These are phyloP conservation scores for Phaseolus lunatus DNA, from an alignment of 306 rosid species.

Conservation along the genomic window DNA sequence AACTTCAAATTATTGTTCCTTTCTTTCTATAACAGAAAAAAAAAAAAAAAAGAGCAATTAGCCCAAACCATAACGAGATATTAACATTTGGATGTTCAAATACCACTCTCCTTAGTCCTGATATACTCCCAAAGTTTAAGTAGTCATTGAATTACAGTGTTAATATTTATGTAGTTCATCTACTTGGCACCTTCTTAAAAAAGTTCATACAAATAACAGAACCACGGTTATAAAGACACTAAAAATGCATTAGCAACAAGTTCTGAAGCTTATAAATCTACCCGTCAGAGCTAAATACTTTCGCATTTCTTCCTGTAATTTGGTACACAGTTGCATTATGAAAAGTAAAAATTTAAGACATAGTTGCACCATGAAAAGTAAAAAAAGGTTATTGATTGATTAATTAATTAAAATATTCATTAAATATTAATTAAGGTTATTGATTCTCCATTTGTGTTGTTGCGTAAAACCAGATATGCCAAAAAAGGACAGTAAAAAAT, in stretches of 20 bases:
- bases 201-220: not conserved
- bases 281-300: too few species aligned
- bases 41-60: constrained; percentile 19
- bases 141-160: constrained; percentile 14
- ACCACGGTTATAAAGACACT: constrained; percentile 3
- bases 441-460: not conserved
- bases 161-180: constrained; percentile 1
- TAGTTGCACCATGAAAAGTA: too few species aligned
- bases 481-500: not conserved
- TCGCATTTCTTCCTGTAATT: too few species aligned
- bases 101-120: constrained; percentile 12
- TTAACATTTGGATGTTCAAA: constrained; percentile 27
- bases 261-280: constrained; percentile 37
- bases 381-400: too few species aligned
- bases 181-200: constrained; percentile 1
- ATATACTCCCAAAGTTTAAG: constrained; percentile 16
- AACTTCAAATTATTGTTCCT: constrained; percentile 37
- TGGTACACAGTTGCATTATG: too few species aligned
- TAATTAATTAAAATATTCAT: too few species aligned
- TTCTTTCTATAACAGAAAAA: constrained; percentile 9
- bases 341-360: too few species aligned
- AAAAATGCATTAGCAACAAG: constrained; percentile 28
- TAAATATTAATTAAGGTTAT: too few species aligned
- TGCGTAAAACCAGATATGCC: not conserved
- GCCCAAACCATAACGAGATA: constrained; percentile 22